Conservation (phyloP, 331 rosid species). For the Erythrophleum ivorense region DNA sequence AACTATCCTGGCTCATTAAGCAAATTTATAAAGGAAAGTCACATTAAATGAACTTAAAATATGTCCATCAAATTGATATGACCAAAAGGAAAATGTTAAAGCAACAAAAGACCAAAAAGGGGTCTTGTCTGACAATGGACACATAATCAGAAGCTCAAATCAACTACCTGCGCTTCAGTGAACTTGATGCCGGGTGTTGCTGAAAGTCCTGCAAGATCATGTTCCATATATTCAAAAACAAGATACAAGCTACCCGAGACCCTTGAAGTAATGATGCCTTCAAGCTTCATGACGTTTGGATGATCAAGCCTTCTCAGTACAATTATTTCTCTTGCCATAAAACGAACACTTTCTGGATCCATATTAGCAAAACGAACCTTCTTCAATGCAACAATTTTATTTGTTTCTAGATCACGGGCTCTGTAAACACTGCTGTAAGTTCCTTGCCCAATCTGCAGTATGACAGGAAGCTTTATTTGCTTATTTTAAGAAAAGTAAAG, state of each 20-base stretch:
- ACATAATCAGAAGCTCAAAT: slow-evolving; percentile 16
- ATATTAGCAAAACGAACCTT: slow-evolving; percentile 85
- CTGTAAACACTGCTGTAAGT: slow-evolving; percentile 88
- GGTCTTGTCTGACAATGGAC: neutral
- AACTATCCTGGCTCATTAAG: slow-evolving; percentile 12
- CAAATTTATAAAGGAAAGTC: slow-evolving; percentile 13
- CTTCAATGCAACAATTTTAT: slow-evolving; percentile 81
- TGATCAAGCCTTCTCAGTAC: slow-evolving; percentile 80
- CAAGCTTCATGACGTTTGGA: slow-evolving; percentile 94
- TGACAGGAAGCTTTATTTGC: neutral
- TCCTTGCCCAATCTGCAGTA: slow-evolving; percentile 88
- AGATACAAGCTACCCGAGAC: slow-evolving; percentile 87
- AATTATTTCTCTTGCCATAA: slow-evolving; percentile 85
- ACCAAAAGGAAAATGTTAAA: neutral
- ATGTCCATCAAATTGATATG: neutral
- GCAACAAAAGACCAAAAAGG: slow-evolving; percentile 13
- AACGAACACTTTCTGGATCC: slow-evolving; percentile 93
- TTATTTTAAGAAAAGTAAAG: neutral
- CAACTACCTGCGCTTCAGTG: slow-evolving; percentile 74
- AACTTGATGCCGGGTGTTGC: slow-evolving; percentile 67
- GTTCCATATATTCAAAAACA: slow-evolving; percentile 90
- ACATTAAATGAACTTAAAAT: neutral
- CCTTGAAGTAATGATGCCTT: slow-evolving; percentile 85
- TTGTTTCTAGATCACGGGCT: slow-evolving; percentile 84
- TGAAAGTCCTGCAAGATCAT: slow-evolving; percentile 86